phyloP scores from a whole-genome alignment of 2,329 filamentous ascomycete genomes.

The Cryphonectria japonica region DNA sequence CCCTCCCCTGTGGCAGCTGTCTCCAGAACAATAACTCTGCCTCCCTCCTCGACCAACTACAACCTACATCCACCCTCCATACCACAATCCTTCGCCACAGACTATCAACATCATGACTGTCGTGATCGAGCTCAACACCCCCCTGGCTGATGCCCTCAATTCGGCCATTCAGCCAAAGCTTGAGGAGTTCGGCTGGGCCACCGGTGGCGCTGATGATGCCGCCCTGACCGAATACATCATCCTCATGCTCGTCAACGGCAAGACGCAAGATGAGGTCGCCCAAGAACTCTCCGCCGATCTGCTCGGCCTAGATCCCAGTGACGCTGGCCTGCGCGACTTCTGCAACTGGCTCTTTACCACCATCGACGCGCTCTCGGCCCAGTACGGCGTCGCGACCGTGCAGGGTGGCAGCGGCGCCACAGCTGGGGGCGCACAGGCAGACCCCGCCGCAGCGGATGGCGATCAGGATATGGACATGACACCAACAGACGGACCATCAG shows the following conservation, averaged over 20 bases:
- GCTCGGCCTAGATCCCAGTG: slow-evolving; percentile 79
- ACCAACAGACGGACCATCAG: slow-evolving; percentile 46
- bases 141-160: slow-evolving; percentile 82
- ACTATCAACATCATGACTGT: slow-evolving; percentile 66
- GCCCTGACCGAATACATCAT: slow-evolving; percentile 95
- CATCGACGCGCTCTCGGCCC: slow-evolving; percentile 68
- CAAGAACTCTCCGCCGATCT: slow-evolving; percentile 87
- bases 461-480: slow-evolving; percentile 77
- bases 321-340: slow-evolving; percentile 81
- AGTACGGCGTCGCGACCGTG: slow-evolving; percentile 57
- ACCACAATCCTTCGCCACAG: not conserved
- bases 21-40: not conserved
- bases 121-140: slow-evolving; percentile 76
- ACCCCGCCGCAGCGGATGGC: slow-evolving; percentile 37
- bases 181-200: slow-evolving; percentile 89
- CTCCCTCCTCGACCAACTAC: not conserved
- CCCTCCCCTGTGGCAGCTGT: slow-evolving; percentile 18
- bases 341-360: slow-evolving; percentile 93
- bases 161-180: slow-evolving; percentile 86
- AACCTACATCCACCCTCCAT: not conserved
- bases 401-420: slow-evolving; percentile 35
- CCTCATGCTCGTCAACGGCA: slow-evolving; percentile 95
- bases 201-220: slow-evolving; percentile 74
- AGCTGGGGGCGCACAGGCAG: slow-evolving; percentile 42
- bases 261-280: slow-evolving; percentile 87